Percentiles rank a stretch among this genome's conserved stretches.
Conservation (phyloP, 23 red algal species). For the Agarophyton chilense region DNA sequence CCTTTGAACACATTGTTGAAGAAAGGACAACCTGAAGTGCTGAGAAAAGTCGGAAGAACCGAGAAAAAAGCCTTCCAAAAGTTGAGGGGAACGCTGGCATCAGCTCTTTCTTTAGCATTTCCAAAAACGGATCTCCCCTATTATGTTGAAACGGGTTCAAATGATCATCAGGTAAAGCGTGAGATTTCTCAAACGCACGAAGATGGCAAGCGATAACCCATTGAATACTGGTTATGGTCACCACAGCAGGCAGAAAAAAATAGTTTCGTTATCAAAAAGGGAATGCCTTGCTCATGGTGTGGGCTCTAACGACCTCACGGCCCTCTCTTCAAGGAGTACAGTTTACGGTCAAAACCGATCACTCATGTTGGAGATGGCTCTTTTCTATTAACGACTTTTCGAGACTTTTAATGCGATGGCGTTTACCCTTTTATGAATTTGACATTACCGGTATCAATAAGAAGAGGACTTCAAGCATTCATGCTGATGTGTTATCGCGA, state of each 20-base stretch:
- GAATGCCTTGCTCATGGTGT: too few relatives aligned
- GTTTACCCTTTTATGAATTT: constrained; percentile 29
- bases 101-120: neutral
- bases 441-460: neutral
- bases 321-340: too few relatives aligned
- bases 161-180: neutral
- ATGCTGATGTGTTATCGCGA: constrained; percentile 33
- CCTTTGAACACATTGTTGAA: neutral
- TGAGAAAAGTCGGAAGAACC: neutral
- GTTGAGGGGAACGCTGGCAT: neutral
- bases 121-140: neutral
- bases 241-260: neutral
- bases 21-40: neutral
- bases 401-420: too few relatives aligned
- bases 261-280: neutral
- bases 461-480: neutral
- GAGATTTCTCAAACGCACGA: neutral
- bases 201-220: constrained; percentile 6
- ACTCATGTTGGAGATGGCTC: too few relatives aligned
- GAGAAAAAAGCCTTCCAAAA: constrained; percentile 7
- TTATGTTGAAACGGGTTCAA: constrained; percentile 9
- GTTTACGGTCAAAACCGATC: too few relatives aligned
- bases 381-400: too few relatives aligned
- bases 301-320: too few relatives aligned
- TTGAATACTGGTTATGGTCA: neutral